phyloP scores from a whole-genome alignment of 768 basidiomycete species.

The Fibroporia radiculosa region DNA sequence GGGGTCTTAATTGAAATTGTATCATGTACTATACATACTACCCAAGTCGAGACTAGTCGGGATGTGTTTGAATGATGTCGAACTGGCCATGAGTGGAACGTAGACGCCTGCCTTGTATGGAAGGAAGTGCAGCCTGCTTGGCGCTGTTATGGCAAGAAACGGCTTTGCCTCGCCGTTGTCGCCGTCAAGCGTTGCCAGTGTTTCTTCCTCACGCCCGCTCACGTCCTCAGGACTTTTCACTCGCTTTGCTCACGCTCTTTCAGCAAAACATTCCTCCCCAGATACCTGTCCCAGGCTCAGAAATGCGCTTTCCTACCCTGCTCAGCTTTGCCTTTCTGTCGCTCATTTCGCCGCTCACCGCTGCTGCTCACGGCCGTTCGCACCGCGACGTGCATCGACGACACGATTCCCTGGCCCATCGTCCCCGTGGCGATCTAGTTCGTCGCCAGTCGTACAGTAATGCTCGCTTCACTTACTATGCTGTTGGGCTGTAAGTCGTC shows the following conservation, averaged over 20 bases:
- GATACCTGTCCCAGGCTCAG: neutral
- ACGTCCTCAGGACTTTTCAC: conserved; percentile 1
- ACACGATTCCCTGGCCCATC: conserved; percentile 23
- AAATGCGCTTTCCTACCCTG: conserved; percentile 19
- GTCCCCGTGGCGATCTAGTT: conserved; percentile 10
- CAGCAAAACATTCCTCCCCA: neutral
- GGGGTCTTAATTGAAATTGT: too few relatives aligned
- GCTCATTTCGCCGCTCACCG: conserved; percentile 16
- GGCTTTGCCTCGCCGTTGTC: neutral
- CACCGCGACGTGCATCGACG: conserved; percentile 14
- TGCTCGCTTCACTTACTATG: conserved; percentile 27
- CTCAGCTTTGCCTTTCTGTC: conserved; percentile 17
- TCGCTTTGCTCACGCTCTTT: conserved; percentile 17
- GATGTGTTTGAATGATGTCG: neutral
- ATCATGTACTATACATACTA: neutral
- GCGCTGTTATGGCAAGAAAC: conserved; percentile 1
- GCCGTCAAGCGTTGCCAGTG: neutral
- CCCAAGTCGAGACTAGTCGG: too few relatives aligned
- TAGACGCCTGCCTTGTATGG: neutral
- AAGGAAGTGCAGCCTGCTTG: neutral
- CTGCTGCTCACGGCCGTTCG: conserved; percentile 11
- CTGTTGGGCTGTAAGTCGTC: conserved; percentile 26
- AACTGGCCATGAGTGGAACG: neutral
- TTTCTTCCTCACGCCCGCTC: conserved; percentile 1
- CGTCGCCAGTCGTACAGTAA: conserved; percentile 16